Conservation (phyloP, 768 basidiomycete genomes). For the Suillus placidus region DNA sequence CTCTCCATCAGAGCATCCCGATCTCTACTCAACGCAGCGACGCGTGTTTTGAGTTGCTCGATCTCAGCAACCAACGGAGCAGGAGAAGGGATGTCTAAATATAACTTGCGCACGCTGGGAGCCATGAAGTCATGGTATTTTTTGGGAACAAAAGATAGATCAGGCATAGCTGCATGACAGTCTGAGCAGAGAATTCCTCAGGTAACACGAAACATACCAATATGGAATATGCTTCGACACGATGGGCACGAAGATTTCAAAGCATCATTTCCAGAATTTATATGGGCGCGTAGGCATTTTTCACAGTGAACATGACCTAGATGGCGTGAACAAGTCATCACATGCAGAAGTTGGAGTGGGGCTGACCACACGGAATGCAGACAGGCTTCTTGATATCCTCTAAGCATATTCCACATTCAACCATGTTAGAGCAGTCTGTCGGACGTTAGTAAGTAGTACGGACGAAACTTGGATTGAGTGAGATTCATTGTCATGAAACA, state of each 20-base stretch:
- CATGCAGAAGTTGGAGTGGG: not conserved
- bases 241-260: slow-evolving; percentile 57
- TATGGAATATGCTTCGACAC: slow-evolving; percentile 56
- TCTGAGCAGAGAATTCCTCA: slow-evolving; percentile 7
- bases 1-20: slow-evolving; percentile 47
- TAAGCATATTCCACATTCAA: slow-evolving; percentile 63
- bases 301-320: slow-evolving; percentile 70
- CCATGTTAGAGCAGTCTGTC: slow-evolving; percentile 36
- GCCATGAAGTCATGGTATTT: slow-evolving; percentile 60
- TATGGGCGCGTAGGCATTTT: slow-evolving; percentile 51
- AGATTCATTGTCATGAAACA: not conserved
- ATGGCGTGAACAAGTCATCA: slow-evolving; percentile 12
- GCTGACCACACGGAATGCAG: slow-evolving; percentile 65
- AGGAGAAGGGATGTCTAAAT: slow-evolving; percentile 45
- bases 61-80: slow-evolving; percentile 34
- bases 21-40: slow-evolving; percentile 41
- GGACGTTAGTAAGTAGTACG: not conserved
- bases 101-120: slow-evolving; percentile 60
- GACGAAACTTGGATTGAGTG: not conserved
- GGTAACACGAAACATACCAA: slow-evolving; percentile 42
- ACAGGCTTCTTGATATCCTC: slow-evolving; percentile 57
- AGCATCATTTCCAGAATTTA: slow-evolving; percentile 32
- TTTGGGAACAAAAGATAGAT: slow-evolving; percentile 53
- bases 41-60: slow-evolving; percentile 39
- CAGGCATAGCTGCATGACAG: slow-evolving; percentile 42